These are phyloP conservation scores for Gliomastix tumulicola DNA, from an alignment of 2,329 filamentous ascomycete species.

Conservation along the genomic window DNA sequence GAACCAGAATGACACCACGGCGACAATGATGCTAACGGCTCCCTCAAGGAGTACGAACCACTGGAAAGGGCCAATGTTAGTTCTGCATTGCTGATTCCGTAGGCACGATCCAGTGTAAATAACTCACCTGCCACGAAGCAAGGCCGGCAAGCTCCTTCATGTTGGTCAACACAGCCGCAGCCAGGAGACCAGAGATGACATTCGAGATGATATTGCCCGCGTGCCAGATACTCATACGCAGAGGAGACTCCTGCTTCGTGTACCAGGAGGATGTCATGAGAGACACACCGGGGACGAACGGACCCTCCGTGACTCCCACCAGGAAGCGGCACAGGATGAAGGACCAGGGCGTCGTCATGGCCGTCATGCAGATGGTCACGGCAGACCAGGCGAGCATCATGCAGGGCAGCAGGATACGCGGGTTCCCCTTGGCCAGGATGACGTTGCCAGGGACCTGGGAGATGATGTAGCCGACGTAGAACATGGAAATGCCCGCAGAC, in stretches of 20 bases:
- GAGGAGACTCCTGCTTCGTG: slow-evolving; percentile 32
- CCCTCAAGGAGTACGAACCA: slow-evolving; percentile 39
- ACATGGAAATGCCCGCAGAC: slow-evolving; percentile 30
- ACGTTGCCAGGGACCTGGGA: slow-evolving; percentile 38
- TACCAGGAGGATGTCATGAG: slow-evolving; percentile 41
- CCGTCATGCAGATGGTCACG: slow-evolving; percentile 35
- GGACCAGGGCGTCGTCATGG: slow-evolving; percentile 17
- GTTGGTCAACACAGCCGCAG: slow-evolving; percentile 33
- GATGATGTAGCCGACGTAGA: slow-evolving; percentile 37
- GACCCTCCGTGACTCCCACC: slow-evolving; percentile 20
- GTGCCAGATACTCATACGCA: slow-evolving; percentile 36
- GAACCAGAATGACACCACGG: slow-evolving; percentile 19
- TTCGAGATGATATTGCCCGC: slow-evolving; percentile 37
- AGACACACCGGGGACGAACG: slow-evolving; percentile 38
- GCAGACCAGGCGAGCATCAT: slow-evolving; percentile 34
- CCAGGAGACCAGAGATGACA: slow-evolving; percentile 33
- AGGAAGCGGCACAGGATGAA: slow-evolving; percentile 22
- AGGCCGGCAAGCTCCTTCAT: slow-evolving; percentile 29
- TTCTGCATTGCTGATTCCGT: too few species aligned
- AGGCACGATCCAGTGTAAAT: too few species aligned
- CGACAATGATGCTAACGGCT: slow-evolving; percentile 20
- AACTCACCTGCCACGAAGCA: slow-evolving; percentile 24
- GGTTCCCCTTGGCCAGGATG: slow-evolving; percentile 30
- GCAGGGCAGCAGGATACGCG: slow-evolving; percentile 22
- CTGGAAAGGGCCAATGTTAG: too few species aligned